Evolutionary conservation across 1,284 basidiomycete species (phyloP), one percentile per base, ranked within the genome.

Genomic region (Thelephora terrestris): DNA sequence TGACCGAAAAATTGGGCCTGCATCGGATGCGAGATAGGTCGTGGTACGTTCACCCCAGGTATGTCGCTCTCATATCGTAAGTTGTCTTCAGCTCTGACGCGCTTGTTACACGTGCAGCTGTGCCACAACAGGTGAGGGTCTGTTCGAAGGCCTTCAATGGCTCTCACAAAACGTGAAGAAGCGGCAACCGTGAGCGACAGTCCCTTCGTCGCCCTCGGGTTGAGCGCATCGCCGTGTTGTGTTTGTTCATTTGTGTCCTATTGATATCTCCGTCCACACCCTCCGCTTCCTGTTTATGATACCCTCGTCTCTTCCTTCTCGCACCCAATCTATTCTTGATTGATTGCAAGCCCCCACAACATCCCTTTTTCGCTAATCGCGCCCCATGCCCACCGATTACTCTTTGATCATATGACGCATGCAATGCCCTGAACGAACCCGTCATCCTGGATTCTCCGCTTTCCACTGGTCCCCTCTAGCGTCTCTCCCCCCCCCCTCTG

Each of bases 1-100:
- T 99, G 35, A 99, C 96, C 7, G 96, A 99, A 69, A 96, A 95
- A 66, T 72, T 99, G 37, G 94, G 93, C 38, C 71, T 99, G 57
- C 90, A 97, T 66, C 78, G 86, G 55, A 95, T 99, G 92, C 82
- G 91, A 53, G 94, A 98, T 63, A 78, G 96, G 55, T 92, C 91
- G 64, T 99, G 96, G 96, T 99, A 96, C 75, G 93, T 96, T 42
- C 93, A 97, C 70, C 94, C 94, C 47, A 94, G 91, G 91, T 92
- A 65, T 51, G 82, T 53, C 18, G 3, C 29, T 32, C 25, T 9
- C 25, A 12, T 32, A 10, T 43, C 16, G 3, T 20, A 44, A 32
- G 10, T 21, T 14, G 14, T 16, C 49, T n/a, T 50, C 18, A 16
- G 34, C 23, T 43, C 49, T 46, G 40, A 35, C 32, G 18, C 37